Percentiles rank a stretch among this genome's conserved stretches.
Evolutionary conservation across 129 eudicot genomes (phyloP).

Genomic region (Centella asiatica): DNA sequence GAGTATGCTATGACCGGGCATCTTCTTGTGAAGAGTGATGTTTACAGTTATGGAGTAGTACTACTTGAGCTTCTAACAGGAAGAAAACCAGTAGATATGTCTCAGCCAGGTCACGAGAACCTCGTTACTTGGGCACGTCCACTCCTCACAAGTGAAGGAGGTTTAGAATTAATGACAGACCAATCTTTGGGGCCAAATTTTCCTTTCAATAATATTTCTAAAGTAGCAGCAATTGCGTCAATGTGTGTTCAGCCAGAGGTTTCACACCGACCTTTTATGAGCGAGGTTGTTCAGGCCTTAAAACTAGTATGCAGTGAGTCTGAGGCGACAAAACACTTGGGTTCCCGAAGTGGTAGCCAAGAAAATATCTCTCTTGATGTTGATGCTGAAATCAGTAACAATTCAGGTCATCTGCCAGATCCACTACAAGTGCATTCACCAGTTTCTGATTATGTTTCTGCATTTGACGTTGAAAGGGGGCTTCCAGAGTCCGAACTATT

Average conservation of each 20-base stretch:
- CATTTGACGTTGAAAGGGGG: slow-evolving; percentile 59
- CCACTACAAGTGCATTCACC: slow-evolving; percentile 25
- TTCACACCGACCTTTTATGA: slow-evolving; percentile 92
- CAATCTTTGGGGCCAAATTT: slow-evolving; percentile 52
- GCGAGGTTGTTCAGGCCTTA: slow-evolving; percentile 94
- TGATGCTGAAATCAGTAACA: slow-evolving; percentile 33
- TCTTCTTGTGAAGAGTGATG: slow-evolving; percentile 95
- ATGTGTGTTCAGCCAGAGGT: slow-evolving; percentile 99
- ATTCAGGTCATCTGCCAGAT: slow-evolving; percentile 13
- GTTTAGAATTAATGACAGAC: slow-evolving; percentile 64
- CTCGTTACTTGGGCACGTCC: slow-evolving; percentile 90
- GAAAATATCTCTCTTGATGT: slow-evolving; percentile 44
- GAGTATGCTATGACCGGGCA: slow-evolving; percentile 99
- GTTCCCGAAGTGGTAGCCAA: slow-evolving; percentile 50
- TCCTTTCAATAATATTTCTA: slow-evolving; percentile 67
- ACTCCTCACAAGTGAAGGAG: slow-evolving; percentile 57
- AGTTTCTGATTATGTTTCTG: slow-evolving; percentile 25
- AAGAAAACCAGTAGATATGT: slow-evolving; percentile 93
- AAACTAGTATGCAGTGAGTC: slow-evolving; percentile 67
- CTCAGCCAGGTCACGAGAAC: slow-evolving; percentile 93
- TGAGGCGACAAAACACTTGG: slow-evolving; percentile 36
- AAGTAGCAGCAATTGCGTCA: slow-evolving; percentile 96
- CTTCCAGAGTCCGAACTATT: slow-evolving; percentile 41
- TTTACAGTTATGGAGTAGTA: slow-evolving; percentile 95
- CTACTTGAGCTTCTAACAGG: slow-evolving; percentile 90